Percentiles rank a stretch among this genome's conserved stretches.
phyloP scores from a whole-genome alignment of 208 protist species.

The Leishmania lainsoni region DNA sequence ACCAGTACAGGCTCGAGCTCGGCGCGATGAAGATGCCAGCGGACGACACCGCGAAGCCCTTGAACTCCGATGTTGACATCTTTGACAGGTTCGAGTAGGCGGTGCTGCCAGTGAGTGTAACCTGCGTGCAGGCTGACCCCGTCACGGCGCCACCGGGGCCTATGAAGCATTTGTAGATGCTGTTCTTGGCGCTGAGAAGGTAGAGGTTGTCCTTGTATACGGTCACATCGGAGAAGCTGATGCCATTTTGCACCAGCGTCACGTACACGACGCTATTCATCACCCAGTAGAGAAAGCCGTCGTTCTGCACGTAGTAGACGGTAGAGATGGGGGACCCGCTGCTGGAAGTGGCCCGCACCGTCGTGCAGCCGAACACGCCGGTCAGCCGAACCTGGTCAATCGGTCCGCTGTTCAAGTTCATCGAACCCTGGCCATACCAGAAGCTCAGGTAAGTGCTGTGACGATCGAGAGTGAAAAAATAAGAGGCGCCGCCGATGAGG shows the following conservation, averaged over 20 bases:
- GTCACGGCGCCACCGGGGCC: constrained; percentile 3
- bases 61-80: background rate
- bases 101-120: constrained; percentile 11
- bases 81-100: background rate
- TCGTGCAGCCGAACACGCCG: constrained; percentile 22
- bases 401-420: background rate
- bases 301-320: constrained; percentile 25
- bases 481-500: constrained; percentile 35
- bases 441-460: constrained; percentile 33
- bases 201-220: constrained; percentile 37
- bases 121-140: constrained; percentile 1
- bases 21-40: constrained; percentile 30
- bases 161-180: constrained; percentile 33
- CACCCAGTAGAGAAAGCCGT: constrained; percentile 18
- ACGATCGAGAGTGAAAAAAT: constrained; percentile 52
- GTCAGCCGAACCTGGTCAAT: constrained; percentile 10
- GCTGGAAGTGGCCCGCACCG: constrained; percentile 22
- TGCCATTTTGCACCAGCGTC: constrained; percentile 31
- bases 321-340: constrained; percentile 13
- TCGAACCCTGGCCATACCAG: constrained; percentile 23
- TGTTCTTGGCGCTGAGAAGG: constrained; percentile 19
- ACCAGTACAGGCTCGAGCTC: constrained; percentile 33
- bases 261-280: background rate
- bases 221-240: constrained; percentile 25
- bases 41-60: constrained; percentile 19